Base-by-base conservation (phyloP, 352 stramenopile genomes). In the Phytophthora aleatoria region DNA sequence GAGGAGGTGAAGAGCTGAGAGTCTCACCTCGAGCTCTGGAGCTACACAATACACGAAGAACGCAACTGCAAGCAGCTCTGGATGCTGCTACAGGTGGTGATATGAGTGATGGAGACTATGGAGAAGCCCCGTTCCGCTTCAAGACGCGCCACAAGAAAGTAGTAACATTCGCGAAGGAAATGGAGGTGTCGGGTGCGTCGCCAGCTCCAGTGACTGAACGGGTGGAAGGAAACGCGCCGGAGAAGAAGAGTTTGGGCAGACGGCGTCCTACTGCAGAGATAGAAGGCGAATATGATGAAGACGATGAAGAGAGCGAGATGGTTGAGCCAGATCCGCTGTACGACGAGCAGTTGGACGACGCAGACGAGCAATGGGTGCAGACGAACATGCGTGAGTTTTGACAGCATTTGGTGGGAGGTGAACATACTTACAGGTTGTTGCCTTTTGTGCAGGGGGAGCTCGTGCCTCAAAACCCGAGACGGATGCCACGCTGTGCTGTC, bases 361-460 rank as follows among this genome's bases (percentile, higher is more conserved):
- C 64, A 13, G 82, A 92, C 35, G 79, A 87, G 72, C 76, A 89
- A 12, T 92, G 81, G 81, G 81, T 92, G 31, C 69, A 86, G 38
- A 73, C 47, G n/a, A 83, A 90, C 28, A 67, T 90, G n/a, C 66
- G 83, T 88, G 65, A 49, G 76, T 71, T 15, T 11, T 43, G 48
- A 38, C 51, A 12, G 28, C 11, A n/a, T 31, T 20, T 47, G 28
- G n/a, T 49, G 38, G 1, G 16, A 38, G 12, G 26, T 35, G 16
- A 52, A 38, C 28, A 15, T 36, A 31, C 54, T 64, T 45, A 65
- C 16, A 38, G 5, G 5, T 49, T 5, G 5, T 56, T 20, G 20
- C 20, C 20, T 20, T 20, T 50, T 64, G 16, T 67, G 38, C 39
- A 76, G 51, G 49, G 60, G 55, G 50, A 33, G 31, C 36, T 33